A percentile compares a stretch with the other conserved stretches of the same genome.
Evolutionary conservation across 139 green algal species (phyloP).

Genomic region (Coccomyxa sp.): DNA sequence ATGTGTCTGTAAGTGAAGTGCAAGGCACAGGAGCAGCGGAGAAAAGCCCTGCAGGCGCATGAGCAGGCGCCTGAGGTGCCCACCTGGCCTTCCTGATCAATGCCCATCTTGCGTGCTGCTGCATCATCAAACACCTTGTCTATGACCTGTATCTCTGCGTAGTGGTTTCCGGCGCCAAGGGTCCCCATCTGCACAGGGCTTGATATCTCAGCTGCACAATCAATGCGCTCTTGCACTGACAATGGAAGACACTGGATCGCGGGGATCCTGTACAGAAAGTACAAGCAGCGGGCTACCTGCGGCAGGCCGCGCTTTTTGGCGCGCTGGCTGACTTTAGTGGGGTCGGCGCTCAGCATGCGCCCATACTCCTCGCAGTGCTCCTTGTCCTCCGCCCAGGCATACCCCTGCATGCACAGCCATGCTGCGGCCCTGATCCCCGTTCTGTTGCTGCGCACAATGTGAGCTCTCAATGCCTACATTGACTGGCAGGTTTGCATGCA

Average conservation of each 20-base stretch:
- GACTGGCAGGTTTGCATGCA: too few relatives aligned
- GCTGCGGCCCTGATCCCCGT: too few relatives aligned
- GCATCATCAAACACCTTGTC: slow-evolving; percentile 84
- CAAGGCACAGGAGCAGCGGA: too few relatives aligned
- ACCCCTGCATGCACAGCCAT: slow-evolving; percentile 12
- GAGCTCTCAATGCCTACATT: too few relatives aligned
- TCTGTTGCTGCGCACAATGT: too few relatives aligned
- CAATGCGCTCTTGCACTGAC: too few relatives aligned
- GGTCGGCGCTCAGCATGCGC: slow-evolving; percentile 80
- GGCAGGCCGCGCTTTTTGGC: slow-evolving; percentile 89
- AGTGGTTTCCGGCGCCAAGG: slow-evolving; percentile 89
- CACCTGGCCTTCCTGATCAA: slow-evolving; percentile 58
- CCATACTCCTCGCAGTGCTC: slow-evolving; percentile 92
- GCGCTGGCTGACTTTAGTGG: slow-evolving; percentile 65
- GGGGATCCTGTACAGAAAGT: too few relatives aligned
- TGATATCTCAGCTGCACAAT: too few relatives aligned
- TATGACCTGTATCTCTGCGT: slow-evolving; percentile 88
- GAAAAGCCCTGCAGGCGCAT: neutral
- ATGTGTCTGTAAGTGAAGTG: too few relatives aligned
- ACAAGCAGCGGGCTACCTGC: too few relatives aligned
- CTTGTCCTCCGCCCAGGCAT: slow-evolving; percentile 88
- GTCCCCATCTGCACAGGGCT: slow-evolving; percentile 84
- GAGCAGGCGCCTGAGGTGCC: neutral
- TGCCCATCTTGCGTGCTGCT: slow-evolving; percentile 76
- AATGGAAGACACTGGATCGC: too few relatives aligned